These are phyloP conservation scores for Saturnispora silvae DNA, from an alignment of 805 yeast genomes.

Conservation along the genomic window DNA sequence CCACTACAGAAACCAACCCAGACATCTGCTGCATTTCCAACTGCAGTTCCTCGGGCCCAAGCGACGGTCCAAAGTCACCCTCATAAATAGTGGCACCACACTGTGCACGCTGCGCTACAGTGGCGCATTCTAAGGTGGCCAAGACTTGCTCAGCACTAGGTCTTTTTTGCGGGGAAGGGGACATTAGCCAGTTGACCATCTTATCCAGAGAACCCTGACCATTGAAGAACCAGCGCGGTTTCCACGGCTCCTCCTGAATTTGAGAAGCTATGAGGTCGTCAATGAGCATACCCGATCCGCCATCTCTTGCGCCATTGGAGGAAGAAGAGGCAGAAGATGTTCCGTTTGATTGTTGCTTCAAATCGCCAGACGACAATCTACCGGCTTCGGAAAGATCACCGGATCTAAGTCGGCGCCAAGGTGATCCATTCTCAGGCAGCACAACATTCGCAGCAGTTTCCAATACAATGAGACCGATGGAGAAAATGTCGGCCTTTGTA, in stretches of 20 bases:
- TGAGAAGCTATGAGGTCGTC: constrained; percentile 1
- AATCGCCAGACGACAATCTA: constrained; percentile 61
- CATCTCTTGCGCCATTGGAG: not conserved
- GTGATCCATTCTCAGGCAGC: constrained; percentile 89
- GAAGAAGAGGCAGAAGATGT: constrained; percentile 1
- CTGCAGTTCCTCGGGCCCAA: constrained; percentile 28
- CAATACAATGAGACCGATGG: constrained; percentile 86
- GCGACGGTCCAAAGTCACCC: constrained; percentile 81
- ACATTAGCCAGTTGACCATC: constrained; percentile 80
- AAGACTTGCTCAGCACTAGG: constrained; percentile 75
- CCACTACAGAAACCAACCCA: too few species aligned
- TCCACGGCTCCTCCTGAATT: constrained; percentile 38
- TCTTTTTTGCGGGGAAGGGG: constrained; percentile 68
- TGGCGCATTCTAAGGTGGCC: constrained; percentile 57
- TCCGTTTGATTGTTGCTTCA: constrained; percentile 16
- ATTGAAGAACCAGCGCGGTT: constrained; percentile 73
- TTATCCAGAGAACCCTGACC: constrained; percentile 64
- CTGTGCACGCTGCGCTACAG: constrained; percentile 70
- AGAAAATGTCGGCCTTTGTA: constrained; percentile 88
- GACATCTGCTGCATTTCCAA: constrained; percentile 7
- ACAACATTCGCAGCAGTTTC: constrained; percentile 95
- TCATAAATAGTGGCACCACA: constrained; percentile 93
- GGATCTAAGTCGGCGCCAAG: constrained; percentile 91
- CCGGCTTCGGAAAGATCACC: constrained; percentile 97
- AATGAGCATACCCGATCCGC: not conserved